These are phyloP conservation scores for Paulownia fortunei DNA, from an alignment of 257 asterid species.

Conservation along the genomic window DNA sequence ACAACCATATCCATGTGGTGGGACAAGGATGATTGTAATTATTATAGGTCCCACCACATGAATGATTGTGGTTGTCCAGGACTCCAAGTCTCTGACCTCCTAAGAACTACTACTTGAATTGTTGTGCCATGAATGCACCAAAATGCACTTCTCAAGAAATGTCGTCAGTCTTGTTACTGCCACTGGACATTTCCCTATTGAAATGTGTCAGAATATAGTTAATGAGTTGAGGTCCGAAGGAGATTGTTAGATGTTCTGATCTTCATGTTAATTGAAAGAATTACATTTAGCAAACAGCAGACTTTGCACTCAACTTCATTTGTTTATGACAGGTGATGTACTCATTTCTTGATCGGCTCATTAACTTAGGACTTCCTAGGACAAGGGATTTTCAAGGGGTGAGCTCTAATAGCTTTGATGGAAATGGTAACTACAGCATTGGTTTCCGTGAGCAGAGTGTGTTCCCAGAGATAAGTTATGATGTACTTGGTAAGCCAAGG, in stretches of 20 bases:
- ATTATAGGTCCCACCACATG: not conserved
- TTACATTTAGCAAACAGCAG: not conserved
- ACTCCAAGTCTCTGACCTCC: no score
- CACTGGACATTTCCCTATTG: not conserved
- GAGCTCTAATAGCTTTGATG: slow-evolving; percentile 88
- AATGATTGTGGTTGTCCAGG: not conserved
- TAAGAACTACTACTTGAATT: not conserved
- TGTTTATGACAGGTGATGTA: slow-evolving; percentile 70
- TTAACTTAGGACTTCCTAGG: slow-evolving; percentile 92
- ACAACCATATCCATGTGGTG: not conserved
- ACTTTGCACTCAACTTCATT: slow-evolving; percentile 16
- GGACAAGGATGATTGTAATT: no score
- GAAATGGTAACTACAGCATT: slow-evolving; percentile 88
- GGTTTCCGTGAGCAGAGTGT: slow-evolving; percentile 93
- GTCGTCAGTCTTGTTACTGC: not conserved
- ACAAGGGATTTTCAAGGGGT: slow-evolving; percentile 96
- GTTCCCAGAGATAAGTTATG: slow-evolving; percentile 83
- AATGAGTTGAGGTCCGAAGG: no score
- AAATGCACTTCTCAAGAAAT: slow-evolving; percentile 2
- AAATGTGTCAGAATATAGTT: not conserved
- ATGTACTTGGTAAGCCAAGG: slow-evolving; percentile 79
- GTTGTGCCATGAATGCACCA: not conserved
- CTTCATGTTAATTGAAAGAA: no score
- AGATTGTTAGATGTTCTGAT: no score
- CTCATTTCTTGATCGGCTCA: slow-evolving; percentile 89